A percentile compares a stretch with the other conserved stretches of the same genome.
These are phyloP conservation scores for Yamadazyma insecticola DNA, from an alignment of 805 yeast species.

Conservation along the genomic window DNA sequence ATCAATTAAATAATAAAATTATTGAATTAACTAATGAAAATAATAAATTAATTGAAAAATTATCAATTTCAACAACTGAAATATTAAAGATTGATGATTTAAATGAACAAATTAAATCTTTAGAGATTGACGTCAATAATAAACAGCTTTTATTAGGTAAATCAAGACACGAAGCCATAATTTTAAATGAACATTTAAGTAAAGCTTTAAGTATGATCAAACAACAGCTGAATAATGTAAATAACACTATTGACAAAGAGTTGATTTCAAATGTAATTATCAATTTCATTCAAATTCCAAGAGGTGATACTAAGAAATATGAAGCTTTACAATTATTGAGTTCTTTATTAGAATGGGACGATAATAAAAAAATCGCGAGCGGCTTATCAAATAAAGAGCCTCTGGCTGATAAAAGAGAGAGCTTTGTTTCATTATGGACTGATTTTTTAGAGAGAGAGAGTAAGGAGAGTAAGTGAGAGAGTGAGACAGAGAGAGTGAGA, in stretches of 20 bases:
- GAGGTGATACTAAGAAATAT: slow-evolving; percentile 92
- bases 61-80: slow-evolving; percentile 2
- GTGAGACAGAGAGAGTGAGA: too few relatives aligned
- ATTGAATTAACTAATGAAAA: slow-evolving; percentile 5
- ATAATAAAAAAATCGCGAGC: slow-evolving; percentile 67
- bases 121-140: slow-evolving; percentile 50
- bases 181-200: slow-evolving; percentile 90
- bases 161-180: slow-evolving; percentile 89
- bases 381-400: slow-evolving; percentile 44
- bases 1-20: background rate
- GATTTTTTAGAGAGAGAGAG: slow-evolving; percentile 73
- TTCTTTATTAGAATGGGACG: slow-evolving; percentile 85
- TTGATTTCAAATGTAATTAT: slow-evolving; percentile 80
- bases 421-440: slow-evolving; percentile 74
- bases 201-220: slow-evolving; percentile 84
- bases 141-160: slow-evolving; percentile 83
- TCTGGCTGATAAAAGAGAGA: slow-evolving; percentile 28
- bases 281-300: slow-evolving; percentile 78
- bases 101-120: slow-evolving; percentile 36
- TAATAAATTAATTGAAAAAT: slow-evolving; percentile 6
- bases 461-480: too few relatives aligned
- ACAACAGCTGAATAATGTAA: slow-evolving; percentile 54
- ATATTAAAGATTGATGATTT: slow-evolving; percentile 12
- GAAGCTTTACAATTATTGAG: slow-evolving; percentile 86
- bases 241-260: slow-evolving; percentile 81